Percentiles rank a stretch among this genome's conserved stretches.
These are phyloP conservation scores for Euphorbia tirucalli DNA, from an alignment of 345 rosid species.

Conservation along the genomic window DNA sequence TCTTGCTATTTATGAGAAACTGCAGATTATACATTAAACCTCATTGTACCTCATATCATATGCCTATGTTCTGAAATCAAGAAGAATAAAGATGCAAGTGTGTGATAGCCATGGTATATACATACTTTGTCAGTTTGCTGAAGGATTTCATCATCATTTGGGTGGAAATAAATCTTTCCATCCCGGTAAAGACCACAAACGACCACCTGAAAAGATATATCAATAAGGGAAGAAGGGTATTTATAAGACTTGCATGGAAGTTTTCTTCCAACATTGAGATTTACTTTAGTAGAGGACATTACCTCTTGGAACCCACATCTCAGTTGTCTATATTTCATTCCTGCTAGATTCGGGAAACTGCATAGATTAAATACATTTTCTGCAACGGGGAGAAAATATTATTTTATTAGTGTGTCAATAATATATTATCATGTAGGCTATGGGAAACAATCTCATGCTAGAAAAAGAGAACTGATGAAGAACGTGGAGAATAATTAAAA, in stretches of 20 bases:
- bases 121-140: slow-evolving; percentile 71
- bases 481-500: not conserved
- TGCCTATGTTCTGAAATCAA: not conserved
- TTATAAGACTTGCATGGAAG: slow-evolving; percentile 8
- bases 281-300: slow-evolving; percentile 11
- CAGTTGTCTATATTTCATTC: slow-evolving; percentile 62
- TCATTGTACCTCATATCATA: not conserved
- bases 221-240: slow-evolving; percentile 10
- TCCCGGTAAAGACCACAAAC: slow-evolving; percentile 82
- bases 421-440: slow-evolving; percentile 12
- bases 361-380: slow-evolving; percentile 89
- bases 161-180: slow-evolving; percentile 80
- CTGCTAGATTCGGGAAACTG: slow-evolving; percentile 74
- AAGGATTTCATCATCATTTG: slow-evolving; percentile 70
- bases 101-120: slow-evolving; percentile 11
- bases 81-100: slow-evolving; percentile 9
- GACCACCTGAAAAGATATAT: slow-evolving; percentile 62
- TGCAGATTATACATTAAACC: not conserved
- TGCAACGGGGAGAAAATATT: slow-evolving; percentile 46
- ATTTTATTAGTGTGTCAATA: slow-evolving; percentile 24
- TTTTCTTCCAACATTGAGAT: slow-evolving; percentile 7
- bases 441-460: slow-evolving; percentile 6
- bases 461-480: not conserved
- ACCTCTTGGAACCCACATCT: slow-evolving; percentile 81
- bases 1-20: not conserved